Conservation (phyloP, 805 yeast species). For the Torulaspora franciscae region DNA sequence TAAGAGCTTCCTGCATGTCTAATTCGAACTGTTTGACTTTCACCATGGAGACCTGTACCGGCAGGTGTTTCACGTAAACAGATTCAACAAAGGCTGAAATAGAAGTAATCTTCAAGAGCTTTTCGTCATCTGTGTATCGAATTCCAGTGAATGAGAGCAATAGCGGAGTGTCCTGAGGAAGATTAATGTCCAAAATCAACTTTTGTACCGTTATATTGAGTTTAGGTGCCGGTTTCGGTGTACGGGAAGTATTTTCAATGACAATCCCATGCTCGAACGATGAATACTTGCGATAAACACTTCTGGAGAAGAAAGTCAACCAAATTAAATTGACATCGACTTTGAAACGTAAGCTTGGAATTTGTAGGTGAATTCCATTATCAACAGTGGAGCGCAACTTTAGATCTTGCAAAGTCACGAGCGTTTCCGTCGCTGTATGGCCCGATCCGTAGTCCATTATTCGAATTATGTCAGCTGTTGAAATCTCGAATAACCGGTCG, state of each 20-base stretch:
- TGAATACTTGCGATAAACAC: slow-evolving; percentile 13
- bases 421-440: slow-evolving; percentile 14
- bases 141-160: slow-evolving; percentile 16
- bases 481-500: slow-evolving; percentile 14
- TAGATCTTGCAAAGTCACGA: slow-evolving; percentile 19
- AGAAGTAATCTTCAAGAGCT: slow-evolving; percentile 8
- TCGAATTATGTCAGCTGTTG: slow-evolving; percentile 20
- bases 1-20: slow-evolving; percentile 5
- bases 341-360: slow-evolving; percentile 26
- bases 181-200: slow-evolving; percentile 23
- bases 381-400: not conserved
- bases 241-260: not conserved
- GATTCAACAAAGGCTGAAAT: slow-evolving; percentile 25
- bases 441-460: slow-evolving; percentile 20
- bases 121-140: slow-evolving; percentile 3
- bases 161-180: slow-evolving; percentile 29
- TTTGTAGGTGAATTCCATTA: not conserved
- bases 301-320: slow-evolving; percentile 22
- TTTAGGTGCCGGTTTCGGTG: not conserved
- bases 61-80: slow-evolving; percentile 25
- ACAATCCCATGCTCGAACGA: slow-evolving; percentile 3
- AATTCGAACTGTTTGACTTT: slow-evolving; percentile 16
- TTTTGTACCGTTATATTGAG: slow-evolving; percentile 14
- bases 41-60: slow-evolving; percentile 23
- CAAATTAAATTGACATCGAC: slow-evolving; percentile 33